These are phyloP conservation scores for Forsythia viridissima DNA, from an alignment of 257 asterid genomes.

Conservation along the genomic window DNA sequence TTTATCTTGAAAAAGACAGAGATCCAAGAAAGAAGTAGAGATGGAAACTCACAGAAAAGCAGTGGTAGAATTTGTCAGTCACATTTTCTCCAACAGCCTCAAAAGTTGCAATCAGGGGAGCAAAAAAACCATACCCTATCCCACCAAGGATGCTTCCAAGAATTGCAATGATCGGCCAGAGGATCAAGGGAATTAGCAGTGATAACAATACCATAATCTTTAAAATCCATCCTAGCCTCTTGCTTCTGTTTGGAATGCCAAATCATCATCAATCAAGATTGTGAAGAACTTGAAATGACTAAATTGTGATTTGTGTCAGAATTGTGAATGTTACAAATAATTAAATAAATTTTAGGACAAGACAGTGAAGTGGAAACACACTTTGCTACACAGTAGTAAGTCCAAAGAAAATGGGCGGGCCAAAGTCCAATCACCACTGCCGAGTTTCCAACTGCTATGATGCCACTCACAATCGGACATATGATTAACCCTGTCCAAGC, in stretches of 20 bases:
- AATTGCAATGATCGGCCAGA: constrained; percentile 68
- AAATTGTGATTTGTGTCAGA: not conserved
- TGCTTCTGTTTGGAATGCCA: constrained; percentile 48
- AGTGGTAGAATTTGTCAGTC: constrained; percentile 55
- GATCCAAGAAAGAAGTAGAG: not conserved
- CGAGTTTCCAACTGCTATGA: constrained; percentile 63
- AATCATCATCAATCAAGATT: not conserved
- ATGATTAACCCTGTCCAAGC: constrained; percentile 61
- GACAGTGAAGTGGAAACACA: constrained; percentile 23
- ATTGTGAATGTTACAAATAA: not conserved
- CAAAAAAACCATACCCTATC: constrained; percentile 71
- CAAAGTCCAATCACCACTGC: constrained; percentile 82
- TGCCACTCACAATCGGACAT: constrained; percentile 47
- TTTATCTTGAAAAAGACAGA: not conserved
- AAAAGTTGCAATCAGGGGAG: constrained; percentile 84
- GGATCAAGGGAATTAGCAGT: constrained; percentile 61
- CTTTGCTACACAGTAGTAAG: constrained; percentile 75
- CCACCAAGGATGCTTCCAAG: constrained; percentile 76
- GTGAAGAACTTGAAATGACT: not conserved
- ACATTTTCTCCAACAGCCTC: constrained; percentile 75
- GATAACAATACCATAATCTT: constrained; percentile 51
- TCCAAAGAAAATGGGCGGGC: constrained; percentile 89
- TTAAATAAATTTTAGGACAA: not conserved
- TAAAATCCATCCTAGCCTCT: constrained; percentile 73
- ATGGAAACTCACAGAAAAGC: constrained; percentile 60